A percentile compares a stretch with the other conserved stretches of the same genome.
Evolutionary conservation across 371 early-diverging fungal species (phyloP).

Genomic region (Mortierella sp.): DNA sequence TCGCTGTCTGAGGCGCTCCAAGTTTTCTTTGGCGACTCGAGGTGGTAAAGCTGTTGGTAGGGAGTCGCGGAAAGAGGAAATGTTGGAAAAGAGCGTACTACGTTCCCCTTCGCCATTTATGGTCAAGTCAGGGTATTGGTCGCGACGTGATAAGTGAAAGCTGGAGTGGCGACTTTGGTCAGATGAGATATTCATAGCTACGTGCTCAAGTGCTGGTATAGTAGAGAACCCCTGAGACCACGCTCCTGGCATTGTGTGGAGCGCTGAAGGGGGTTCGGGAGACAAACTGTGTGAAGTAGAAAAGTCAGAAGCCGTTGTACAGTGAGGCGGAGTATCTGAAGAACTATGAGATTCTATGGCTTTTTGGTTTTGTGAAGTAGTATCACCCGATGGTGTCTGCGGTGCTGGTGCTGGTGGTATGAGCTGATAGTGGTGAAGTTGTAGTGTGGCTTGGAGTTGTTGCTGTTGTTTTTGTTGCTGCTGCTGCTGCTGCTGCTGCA

Average conservation of each 20-base stretch:
- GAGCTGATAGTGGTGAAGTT: background rate
- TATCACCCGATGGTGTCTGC: background rate
- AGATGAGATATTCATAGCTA: background rate
- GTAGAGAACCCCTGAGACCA: background rate
- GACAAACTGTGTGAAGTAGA: background rate
- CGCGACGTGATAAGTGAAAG: too few species aligned
- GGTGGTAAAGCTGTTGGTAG: background rate
- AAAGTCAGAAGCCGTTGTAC: background rate
- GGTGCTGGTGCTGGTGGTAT: background rate
- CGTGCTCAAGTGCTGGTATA: background rate
- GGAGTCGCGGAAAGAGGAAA: slow-evolving; percentile 7
- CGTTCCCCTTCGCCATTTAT: slow-evolving; percentile 19
- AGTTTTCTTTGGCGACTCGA: slow-evolving; percentile 1
- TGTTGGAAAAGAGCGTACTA: slow-evolving; percentile 8
- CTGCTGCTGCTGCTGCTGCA: slow-evolving; percentile 1
- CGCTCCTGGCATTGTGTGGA: slow-evolving; percentile 1
- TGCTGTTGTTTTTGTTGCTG: slow-evolving; percentile 5
- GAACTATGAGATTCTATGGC: background rate
- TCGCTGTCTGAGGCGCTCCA: slow-evolving; percentile 2
- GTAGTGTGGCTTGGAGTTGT: background rate
- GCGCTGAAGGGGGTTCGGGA: background rate
- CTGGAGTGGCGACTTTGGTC: background rate
- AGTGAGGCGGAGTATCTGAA: background rate
- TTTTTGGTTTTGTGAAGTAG: background rate
- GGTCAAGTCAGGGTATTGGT: slow-evolving; percentile 7